Conservation (phyloP, 2,329 filamentous ascomycete species). For the Aureobasidium sp. region DNA sequence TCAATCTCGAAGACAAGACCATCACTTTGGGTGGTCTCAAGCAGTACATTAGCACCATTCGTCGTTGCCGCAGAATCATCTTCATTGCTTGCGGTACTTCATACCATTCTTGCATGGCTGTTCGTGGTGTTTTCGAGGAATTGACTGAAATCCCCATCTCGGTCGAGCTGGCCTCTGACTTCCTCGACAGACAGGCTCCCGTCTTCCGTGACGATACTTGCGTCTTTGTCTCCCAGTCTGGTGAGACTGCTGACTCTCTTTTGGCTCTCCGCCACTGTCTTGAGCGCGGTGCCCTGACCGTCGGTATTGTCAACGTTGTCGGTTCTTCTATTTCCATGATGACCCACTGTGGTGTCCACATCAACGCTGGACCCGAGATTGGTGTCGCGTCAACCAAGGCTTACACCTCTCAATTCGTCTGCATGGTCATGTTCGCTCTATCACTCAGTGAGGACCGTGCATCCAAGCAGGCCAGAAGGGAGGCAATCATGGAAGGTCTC, state of each 20-base stretch:
- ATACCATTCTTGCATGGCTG: slow-evolving; percentile 99
- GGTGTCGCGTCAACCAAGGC: slow-evolving; percentile 99
- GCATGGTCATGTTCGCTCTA: slow-evolving; percentile 99
- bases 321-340: slow-evolving; percentile 97
- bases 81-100: slow-evolving; percentile 99
- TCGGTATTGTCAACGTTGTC: slow-evolving; percentile 97
- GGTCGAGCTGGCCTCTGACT: slow-evolving; percentile 95
- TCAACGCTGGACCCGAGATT: slow-evolving; percentile 97
- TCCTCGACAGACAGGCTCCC: slow-evolving; percentile 90
- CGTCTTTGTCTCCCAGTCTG: slow-evolving; percentile 97
- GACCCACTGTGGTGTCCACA: slow-evolving; percentile 98
- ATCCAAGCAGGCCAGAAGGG: slow-evolving; percentile 82
- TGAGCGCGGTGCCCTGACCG: slow-evolving; percentile 92
- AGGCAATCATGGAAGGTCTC: slow-evolving; percentile 95
- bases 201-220: slow-evolving; percentile 99
- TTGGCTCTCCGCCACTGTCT: slow-evolving; percentile 97
- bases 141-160: slow-evolving; percentile 95
- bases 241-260: slow-evolving; percentile 95
- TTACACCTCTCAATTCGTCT: slow-evolving; percentile 98
- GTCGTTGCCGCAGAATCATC: slow-evolving; percentile 92
- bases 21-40: slow-evolving; percentile 93
- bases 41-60: slow-evolving; percentile 94
- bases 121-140: slow-evolving; percentile 95
- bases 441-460: slow-evolving; percentile 94
- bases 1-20: slow-evolving; percentile 87